Evolutionary conservation across 371 early-diverging fungal species (phyloP).

Genomic region (Actinomortierella wolfii): DNA sequence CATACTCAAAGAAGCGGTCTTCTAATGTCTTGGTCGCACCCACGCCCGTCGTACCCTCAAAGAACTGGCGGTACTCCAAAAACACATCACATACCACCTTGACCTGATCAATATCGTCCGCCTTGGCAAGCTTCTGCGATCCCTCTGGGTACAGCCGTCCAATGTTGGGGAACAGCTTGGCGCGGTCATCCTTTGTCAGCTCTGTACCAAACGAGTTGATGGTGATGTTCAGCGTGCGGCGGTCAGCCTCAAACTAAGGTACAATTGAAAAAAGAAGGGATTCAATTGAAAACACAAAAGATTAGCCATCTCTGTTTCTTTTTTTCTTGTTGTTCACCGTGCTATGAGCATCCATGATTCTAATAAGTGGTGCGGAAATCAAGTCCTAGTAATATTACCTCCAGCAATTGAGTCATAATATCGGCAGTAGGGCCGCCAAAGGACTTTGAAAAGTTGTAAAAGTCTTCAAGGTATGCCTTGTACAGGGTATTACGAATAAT

Average conservation of each 20-base stretch:
- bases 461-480: conserved; percentile 98
- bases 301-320: too few species aligned
- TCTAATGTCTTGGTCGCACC: conserved; percentile 75
- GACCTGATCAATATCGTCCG: conserved; percentile 95
- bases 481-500: conserved; percentile 98
- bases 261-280: conserved; percentile 6
- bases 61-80: conserved; percentile 78
- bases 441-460: conserved; percentile 83
- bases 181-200: conserved; percentile 93
- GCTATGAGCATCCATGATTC: too few species aligned
- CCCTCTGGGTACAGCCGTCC: conserved; percentile 96
- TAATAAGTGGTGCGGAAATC: too few species aligned
- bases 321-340: too few species aligned
- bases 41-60: conserved; percentile 54
- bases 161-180: conserved; percentile 88
- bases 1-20: conserved; percentile 94
- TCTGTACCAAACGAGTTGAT: conserved; percentile 98
- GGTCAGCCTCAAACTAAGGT: conserved; percentile 94
- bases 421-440: conserved; percentile 92
- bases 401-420: conserved; percentile 91
- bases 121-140: conserved; percentile 77
- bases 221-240: conserved; percentile 96
- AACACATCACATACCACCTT: conserved; percentile 82
- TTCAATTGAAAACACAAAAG: not conserved
- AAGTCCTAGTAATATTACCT: too few species aligned